Percentiles rank a stretch among this genome's conserved stretches.
Evolutionary conservation across 169 alveolate genomes (phyloP).

Genomic region (Eimeria tenella): DNA sequence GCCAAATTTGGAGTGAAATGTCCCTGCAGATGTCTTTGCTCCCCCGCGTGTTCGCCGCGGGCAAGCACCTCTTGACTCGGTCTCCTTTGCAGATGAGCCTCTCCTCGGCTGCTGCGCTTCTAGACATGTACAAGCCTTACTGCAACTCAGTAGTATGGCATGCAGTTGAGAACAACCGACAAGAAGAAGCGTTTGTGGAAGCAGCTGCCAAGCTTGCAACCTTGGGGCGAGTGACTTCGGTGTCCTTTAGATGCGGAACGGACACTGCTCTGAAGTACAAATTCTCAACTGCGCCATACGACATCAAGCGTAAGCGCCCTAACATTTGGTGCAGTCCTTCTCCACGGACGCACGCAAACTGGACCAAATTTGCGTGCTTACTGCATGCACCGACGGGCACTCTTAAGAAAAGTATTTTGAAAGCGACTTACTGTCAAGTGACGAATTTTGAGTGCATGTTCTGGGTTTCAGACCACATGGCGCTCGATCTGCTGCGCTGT

Average conservation of each 20-base stretch:
- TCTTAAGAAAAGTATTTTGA: no score
- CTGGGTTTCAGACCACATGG: slow-evolving; percentile 68
- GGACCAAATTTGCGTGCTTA: no score
- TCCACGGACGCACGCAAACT: no score
- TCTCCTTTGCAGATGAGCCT: slow-evolving; percentile 70
- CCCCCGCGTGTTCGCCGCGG: slow-evolving; percentile 56
- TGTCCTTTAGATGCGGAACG: slow-evolving; percentile 64
- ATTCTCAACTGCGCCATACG: slow-evolving; percentile 50
- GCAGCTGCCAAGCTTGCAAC: slow-evolving; percentile 51
- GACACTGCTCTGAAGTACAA: slow-evolving; percentile 63
- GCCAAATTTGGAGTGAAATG: neutral
- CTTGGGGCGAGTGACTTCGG: slow-evolving; percentile 63
- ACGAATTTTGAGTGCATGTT: neutral
- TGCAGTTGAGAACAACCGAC: slow-evolving; percentile 71
- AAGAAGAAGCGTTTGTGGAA: slow-evolving; percentile 73
- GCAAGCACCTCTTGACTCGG: slow-evolving; percentile 79
- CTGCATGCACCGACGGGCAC: no score
- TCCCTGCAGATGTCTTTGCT: slow-evolving; percentile 64
- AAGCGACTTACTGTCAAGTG: no score
- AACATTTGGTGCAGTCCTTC: neutral
- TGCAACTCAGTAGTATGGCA: slow-evolving; percentile 75
- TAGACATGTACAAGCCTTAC: slow-evolving; percentile 60
- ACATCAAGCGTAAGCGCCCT: slow-evolving; percentile 35
- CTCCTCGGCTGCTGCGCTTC: slow-evolving; percentile 49
- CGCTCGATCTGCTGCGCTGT: slow-evolving; percentile 76